phyloP scores from a whole-genome alignment of 2,329 filamentous ascomycete species.

The Cladosporium sp. region DNA sequence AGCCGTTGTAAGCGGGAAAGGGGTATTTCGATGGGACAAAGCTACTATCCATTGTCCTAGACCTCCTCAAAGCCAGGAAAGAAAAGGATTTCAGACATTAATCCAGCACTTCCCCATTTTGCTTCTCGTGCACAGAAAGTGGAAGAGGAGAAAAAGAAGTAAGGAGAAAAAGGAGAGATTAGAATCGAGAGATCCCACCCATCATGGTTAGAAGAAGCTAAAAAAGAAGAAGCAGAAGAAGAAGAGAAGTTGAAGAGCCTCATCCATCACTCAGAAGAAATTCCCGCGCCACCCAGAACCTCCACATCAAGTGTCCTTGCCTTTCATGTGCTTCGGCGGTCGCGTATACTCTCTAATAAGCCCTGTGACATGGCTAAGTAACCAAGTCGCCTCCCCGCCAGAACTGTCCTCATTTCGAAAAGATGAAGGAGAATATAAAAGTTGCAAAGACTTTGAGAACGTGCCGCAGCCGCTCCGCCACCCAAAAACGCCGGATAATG shows the following conservation, averaged over 20 bases:
- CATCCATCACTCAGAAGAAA: neutral
- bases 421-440: neutral
- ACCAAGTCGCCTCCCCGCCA: neutral
- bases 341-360: neutral
- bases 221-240: neutral
- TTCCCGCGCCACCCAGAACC: neutral
- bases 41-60: neutral
- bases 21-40: neutral
- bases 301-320: neutral
- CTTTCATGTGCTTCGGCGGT: neutral
- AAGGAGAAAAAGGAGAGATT: neutral
- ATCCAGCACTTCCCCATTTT: neutral
- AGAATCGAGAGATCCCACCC: neutral
- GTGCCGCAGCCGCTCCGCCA: neutral
- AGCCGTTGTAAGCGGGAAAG: neutral
- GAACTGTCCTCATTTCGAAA: neutral
- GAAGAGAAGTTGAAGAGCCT: neutral
- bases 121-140: neutral
- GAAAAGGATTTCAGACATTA: neutral
- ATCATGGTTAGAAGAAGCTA: neutral
- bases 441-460: constrained; percentile 3
- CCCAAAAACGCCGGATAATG: constrained; percentile 2
- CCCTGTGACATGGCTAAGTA: neutral
- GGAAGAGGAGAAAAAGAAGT: neutral
- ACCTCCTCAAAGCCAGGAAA: neutral